Base-by-base conservation (phyloP, 495 filamentous ascomycete genomes). In the Melanomma pulvis-pyrius region DNA sequence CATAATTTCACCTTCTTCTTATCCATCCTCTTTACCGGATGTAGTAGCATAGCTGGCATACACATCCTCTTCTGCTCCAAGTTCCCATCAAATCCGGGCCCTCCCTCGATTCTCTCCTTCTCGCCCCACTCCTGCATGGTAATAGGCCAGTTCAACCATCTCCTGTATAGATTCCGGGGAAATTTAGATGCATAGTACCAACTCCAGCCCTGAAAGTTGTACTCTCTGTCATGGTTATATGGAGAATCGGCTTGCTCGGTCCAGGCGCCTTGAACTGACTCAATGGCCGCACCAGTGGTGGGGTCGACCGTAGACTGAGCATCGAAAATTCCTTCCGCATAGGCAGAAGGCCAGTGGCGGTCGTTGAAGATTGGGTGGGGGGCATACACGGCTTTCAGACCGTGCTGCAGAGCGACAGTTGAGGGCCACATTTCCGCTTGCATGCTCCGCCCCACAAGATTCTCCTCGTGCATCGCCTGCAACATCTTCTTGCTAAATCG, bases 11-110 rank as follows among this genome's bases (percentile, higher is more conserved):
- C 9, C 48, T 50, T 48, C 2, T 59, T 62, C 54, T 62, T 63
- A 34, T 32, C 48, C 67, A 76, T 71, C 54, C 64, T 62, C 67
- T 76, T 77, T 5, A 78, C 75, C 44, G 76, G 76, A 74, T 78
- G 76, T 68, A 78, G 52, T 50, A 78, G 81, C 90, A 96, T 90
- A 15, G 89, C 89, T 29, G 92, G 92, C 36, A 97, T 78, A 82
- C 94, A 98, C 92, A 98, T 96, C 63, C 93, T 84, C 22, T 91
- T 91, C 76, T 92, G 88, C 67, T 62, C 56, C 70, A 26, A 15
- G 57, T 51, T 61, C 50, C 67, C 55, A 63, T 73, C 71, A 36
- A 11, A 47, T 1, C 66, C 72, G 51, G 46, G 52, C 9, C 51
- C 67, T 51, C 69, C 67, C 58, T 44, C 64, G 1, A 64, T 19